Evolutionary conservation across 176 grass and related monocot species (phyloP), one percentile per base, ranked within the genome.

Genomic region (Oryza nivara): DNA sequence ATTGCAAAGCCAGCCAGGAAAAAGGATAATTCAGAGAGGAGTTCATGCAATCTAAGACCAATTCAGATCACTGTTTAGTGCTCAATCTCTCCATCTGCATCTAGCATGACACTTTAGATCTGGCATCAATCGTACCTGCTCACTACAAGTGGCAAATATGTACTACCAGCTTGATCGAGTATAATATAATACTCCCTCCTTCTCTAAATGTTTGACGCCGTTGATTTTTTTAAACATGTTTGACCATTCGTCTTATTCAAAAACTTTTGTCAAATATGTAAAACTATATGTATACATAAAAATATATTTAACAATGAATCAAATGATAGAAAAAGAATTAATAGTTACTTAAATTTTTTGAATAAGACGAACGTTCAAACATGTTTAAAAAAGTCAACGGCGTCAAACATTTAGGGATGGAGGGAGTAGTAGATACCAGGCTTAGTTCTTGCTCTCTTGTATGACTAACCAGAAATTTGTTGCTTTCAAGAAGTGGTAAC

Each of bases 131-230:
- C 30, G 20, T 51, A 40, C 49, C 73, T 83, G 54, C 67, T 66
- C 9, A 26, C 30, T 6, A 72, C 80, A 79, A 78, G 75, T 83
- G 86, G 54, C 74, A 35, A 51, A 40, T 68, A 83, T 78, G 28
- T 77, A 32, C n/a, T 77, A 32, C n/a, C 54, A 54, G 44, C 16
- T 34, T 70, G 45, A 61, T 30, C 73, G 11, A 77, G 51, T 52
- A 15, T 6, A 15, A 20, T 16, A 35, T 4, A 73, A 66, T 11
- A 28, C 28, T 28, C 0, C 28, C 28, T 28, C 1, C 0, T 26
- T 1, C 26, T 26, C 26, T 26, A 26, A 26, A 26, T 26, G 1
- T 26, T 26, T 26, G 26, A 26, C 26, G 26, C 1, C 26, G 26
- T 26, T 26, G 26, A 26, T 26, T 26, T 26, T 26, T 26, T 26